A percentile compares a stretch with the other conserved stretches of the same genome.
These are phyloP conservation scores for Fusarium staphyleae DNA, from an alignment of 2,329 filamentous ascomycete species.

Conservation along the genomic window DNA sequence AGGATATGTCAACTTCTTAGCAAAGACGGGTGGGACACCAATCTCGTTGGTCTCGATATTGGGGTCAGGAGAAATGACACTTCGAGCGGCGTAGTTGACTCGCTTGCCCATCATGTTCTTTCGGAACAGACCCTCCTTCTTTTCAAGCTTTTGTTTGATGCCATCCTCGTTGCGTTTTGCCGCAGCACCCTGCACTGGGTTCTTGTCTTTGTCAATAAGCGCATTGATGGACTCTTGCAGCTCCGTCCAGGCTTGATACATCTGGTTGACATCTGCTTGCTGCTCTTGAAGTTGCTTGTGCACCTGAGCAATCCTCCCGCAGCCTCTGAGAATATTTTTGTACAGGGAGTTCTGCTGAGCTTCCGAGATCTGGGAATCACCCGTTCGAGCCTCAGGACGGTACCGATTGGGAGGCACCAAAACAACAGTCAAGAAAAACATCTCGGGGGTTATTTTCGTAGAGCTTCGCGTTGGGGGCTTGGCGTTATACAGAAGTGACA, in stretches of 20 bases:
- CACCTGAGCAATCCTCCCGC: constrained; percentile 76
- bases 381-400: constrained; percentile 84
- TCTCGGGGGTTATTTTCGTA: constrained; percentile 73
- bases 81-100: constrained; percentile 96
- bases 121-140: constrained; percentile 97
- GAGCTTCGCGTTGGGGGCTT: constrained; percentile 67
- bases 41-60: constrained; percentile 99
- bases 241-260: constrained; percentile 82
- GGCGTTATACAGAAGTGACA: constrained; percentile 85
- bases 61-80: constrained; percentile 96
- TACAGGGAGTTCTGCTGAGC: constrained; percentile 88
- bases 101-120: constrained; percentile 99
- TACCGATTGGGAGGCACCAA: constrained; percentile 93
- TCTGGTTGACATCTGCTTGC: constrained; percentile 65
- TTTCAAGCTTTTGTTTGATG: constrained; percentile 97
- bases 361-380: constrained; percentile 82
- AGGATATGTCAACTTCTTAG: constrained; percentile 92
- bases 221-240: constrained; percentile 91
- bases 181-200: constrained; percentile 79
- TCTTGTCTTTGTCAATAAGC: constrained; percentile 89
- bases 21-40: constrained; percentile 97
- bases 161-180: constrained; percentile 85
- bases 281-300: constrained; percentile 60
- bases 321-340: constrained; percentile 80
- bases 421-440: constrained; percentile 91